These are phyloP conservation scores for Pseudogymnoascus sp. DNA, from an alignment of 2,329 filamentous ascomycete species.

Conservation along the genomic window DNA sequence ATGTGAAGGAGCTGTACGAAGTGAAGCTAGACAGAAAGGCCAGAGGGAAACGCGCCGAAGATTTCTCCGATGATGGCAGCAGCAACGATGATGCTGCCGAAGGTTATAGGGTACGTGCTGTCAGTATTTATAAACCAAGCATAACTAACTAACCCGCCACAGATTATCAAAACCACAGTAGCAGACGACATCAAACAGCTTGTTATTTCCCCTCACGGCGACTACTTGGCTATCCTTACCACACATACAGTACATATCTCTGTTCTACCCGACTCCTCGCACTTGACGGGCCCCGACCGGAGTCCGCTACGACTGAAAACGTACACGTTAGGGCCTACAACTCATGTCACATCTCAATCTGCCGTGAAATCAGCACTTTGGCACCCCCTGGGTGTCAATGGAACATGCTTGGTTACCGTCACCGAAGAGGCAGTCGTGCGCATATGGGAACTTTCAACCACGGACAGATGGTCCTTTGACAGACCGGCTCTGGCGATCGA, in stretches of 20 bases:
- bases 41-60: slow-evolving; percentile 24
- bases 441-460: slow-evolving; percentile 81
- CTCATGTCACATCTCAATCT: slow-evolving; percentile 80
- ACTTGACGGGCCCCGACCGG: slow-evolving; percentile 63
- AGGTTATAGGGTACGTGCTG: slow-evolving; percentile 40
- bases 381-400: slow-evolving; percentile 84
- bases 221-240: slow-evolving; percentile 79
- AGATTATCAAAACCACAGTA: slow-evolving; percentile 72
- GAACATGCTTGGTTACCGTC: slow-evolving; percentile 77
- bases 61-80: slow-evolving; percentile 18
- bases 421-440: slow-evolving; percentile 83
- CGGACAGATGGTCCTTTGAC: slow-evolving; percentile 82
- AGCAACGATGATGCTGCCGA: slow-evolving; percentile 29
- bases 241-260: slow-evolving; percentile 83
- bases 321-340: slow-evolving; percentile 86
- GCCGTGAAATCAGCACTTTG: slow-evolving; percentile 76
- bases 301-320: slow-evolving; percentile 72
- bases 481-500: slow-evolving; percentile 78
- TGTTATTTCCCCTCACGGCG: slow-evolving; percentile 71
- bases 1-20: slow-evolving; percentile 61
- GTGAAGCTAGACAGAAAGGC: slow-evolving; percentile 29
- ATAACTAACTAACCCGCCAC: slow-evolving; percentile 16
- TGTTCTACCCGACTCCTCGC: slow-evolving; percentile 72
- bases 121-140: slow-evolving; percentile 20
- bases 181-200: slow-evolving; percentile 81